phyloP scores from a whole-genome alignment of 2,329 filamentous ascomycete genomes.

The Huntiella moniliformis region DNA sequence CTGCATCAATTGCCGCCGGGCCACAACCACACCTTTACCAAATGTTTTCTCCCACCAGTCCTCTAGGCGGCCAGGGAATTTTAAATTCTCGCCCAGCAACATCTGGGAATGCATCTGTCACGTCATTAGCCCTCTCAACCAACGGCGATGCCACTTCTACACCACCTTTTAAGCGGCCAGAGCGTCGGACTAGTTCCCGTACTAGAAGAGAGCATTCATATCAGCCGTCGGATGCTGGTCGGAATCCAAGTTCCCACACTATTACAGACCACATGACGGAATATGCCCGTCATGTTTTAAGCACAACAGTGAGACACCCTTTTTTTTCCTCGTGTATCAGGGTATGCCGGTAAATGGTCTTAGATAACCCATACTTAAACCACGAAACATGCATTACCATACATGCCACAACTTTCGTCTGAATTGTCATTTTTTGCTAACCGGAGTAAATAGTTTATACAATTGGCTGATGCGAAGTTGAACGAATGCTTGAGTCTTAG shows the following conservation, averaged over 20 bases:
- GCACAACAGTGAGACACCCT: slow-evolving; percentile 53
- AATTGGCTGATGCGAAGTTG: slow-evolving; percentile 90
- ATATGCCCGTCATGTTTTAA: slow-evolving; percentile 89
- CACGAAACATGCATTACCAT: not conserved
- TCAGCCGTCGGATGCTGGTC: slow-evolving; percentile 59
- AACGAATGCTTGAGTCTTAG: slow-evolving; percentile 61
- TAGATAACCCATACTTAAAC: not conserved
- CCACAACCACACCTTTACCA: not conserved
- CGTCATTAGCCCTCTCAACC: slow-evolving; percentile 27
- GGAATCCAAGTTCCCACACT: slow-evolving; percentile 32
- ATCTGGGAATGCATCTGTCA: slow-evolving; percentile 20
- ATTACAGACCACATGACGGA: slow-evolving; percentile 91
- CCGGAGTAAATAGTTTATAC: slow-evolving; percentile 48
- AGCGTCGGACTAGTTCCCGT: slow-evolving; percentile 43
- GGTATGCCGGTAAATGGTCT: not conserved
- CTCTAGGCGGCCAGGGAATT: no score
- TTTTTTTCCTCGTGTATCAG: not conserved
- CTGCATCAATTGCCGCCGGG: not conserved
- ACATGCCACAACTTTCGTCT: not conserved
- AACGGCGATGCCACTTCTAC: slow-evolving; percentile 5
- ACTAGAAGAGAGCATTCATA: slow-evolving; percentile 53
- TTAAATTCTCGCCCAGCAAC: slow-evolving; percentile 24
- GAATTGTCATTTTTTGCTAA: slow-evolving; percentile 12
- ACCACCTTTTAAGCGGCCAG: slow-evolving; percentile 23
- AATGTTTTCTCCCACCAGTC: not conserved